A percentile compares a stretch with the other conserved stretches of the same genome.
These are phyloP conservation scores for Tylopilus vinaceipallidus DNA, from an alignment of 768 basidiomycete genomes.

Conservation along the genomic window DNA sequence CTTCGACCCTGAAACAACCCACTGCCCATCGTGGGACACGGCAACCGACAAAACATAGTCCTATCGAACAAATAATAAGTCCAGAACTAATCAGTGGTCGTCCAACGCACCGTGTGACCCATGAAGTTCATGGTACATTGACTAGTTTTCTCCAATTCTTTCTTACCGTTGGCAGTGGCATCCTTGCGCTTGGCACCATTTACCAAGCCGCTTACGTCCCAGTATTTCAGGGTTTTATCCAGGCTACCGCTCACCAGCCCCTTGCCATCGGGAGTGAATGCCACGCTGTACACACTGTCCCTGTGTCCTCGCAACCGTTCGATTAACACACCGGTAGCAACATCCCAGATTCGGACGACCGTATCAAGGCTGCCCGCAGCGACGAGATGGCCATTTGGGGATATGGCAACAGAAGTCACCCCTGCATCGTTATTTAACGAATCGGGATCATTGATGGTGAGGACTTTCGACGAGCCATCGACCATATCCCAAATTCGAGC, in stretches of 20 bases:
- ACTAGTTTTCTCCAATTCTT: slow-evolving; percentile 49
- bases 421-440: slow-evolving; percentile 54
- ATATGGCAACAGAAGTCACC: slow-evolving; percentile 78
- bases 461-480: slow-evolving; percentile 33
- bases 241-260: slow-evolving; percentile 88
- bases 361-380: slow-evolving; percentile 73
- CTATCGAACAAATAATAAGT: slow-evolving; percentile 29
- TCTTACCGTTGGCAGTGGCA: slow-evolving; percentile 41
- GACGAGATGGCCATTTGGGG: slow-evolving; percentile 67
- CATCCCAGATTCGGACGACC: slow-evolving; percentile 80
- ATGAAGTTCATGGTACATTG: slow-evolving; percentile 80
- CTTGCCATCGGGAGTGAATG: slow-evolving; percentile 90
- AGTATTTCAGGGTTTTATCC: slow-evolving; percentile 85
- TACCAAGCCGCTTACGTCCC: slow-evolving; percentile 59
- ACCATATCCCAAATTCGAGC: slow-evolving; percentile 72
- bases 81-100: neutral
- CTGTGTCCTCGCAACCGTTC: slow-evolving; percentile 76
- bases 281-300: slow-evolving; percentile 85
- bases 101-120: slow-evolving; percentile 72
- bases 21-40: slow-evolving; percentile 88
- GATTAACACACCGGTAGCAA: slow-evolving; percentile 59
- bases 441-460: slow-evolving; percentile 48
- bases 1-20: slow-evolving; percentile 95
- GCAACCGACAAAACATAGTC: slow-evolving; percentile 74
- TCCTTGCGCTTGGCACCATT: slow-evolving; percentile 34